Evolutionary conservation across 2,329 filamentous ascomycete species (phyloP), one percentile per base, ranked within the genome.

Genomic region (Cercospora citrullina): DNA sequence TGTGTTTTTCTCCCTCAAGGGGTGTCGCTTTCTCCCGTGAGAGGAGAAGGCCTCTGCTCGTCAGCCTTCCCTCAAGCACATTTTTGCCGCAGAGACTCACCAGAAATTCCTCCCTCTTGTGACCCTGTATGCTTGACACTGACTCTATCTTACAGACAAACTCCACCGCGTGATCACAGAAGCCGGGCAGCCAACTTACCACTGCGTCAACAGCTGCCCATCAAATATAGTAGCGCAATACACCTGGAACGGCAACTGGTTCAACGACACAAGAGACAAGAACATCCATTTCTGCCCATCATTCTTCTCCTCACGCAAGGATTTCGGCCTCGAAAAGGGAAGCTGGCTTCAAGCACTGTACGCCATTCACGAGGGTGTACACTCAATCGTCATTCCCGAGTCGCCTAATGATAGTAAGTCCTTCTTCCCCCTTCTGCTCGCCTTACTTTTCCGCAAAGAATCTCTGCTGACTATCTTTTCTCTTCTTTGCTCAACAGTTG

Each of bases 391-490:
- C n/a, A 23, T 60, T 12, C 57, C 57, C n/a, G 57, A 60, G 21
- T 31, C 57, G 33, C 57, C 57, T 9, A 23, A 23, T 23, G 57
- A 36, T 36, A 60, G 57, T 60, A 60, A 60, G 57, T 33, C 55
- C n/a, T 21, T 18, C 39, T 7, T n/a, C 36, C 36, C 36, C 39
- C 5, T 18, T 16, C 16, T n/a, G 12, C 39, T 30, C 28, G 28
- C 2, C 28, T 30, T 8, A 10, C 39, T 7, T n/a, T 18, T 33
- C 10, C 4, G 16, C 18, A 21, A 5, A 45, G 5, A 6, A 45
- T 5, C 39, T 36, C n/a, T 10, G 18, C 42, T 48, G 8, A 48
- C 10, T 9, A n/a, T 2, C 16, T 10, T 45, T 9, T 7, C 21
- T 18, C 16, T 45, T 21, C 4, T 14, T 5, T 12, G 18, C 4